A percentile compares a stretch with the other conserved stretches of the same genome.
phyloP scores from a whole-genome alignment of 768 basidiomycete genomes.

The Pleurotus ostreatus region DNA sequence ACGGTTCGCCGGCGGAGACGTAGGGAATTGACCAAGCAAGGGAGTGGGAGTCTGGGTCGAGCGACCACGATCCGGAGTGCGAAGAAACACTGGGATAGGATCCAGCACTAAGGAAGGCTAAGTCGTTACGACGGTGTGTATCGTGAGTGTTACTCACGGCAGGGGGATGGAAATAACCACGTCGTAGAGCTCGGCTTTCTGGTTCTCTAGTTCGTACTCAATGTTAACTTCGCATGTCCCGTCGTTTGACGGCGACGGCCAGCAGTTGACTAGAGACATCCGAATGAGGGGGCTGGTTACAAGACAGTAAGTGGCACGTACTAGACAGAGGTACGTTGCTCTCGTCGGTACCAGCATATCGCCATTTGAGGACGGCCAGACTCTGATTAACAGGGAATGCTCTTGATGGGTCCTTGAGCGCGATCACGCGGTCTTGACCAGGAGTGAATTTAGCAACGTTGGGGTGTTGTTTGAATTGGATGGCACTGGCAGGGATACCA shows the following conservation, averaged over 20 bases:
- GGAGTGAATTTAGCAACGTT: slow-evolving; percentile 85
- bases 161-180: slow-evolving; percentile 89
- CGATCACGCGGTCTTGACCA: slow-evolving; percentile 59
- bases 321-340: slow-evolving; percentile 87
- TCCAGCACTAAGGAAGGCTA: slow-evolving; percentile 45
- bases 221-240: slow-evolving; percentile 95
- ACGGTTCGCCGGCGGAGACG: slow-evolving; percentile 57
- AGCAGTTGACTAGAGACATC: slow-evolving; percentile 76
- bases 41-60: slow-evolving; percentile 75
- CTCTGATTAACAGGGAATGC: slow-evolving; percentile 87
- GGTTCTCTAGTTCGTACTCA: slow-evolving; percentile 94
- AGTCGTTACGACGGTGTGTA: neutral
- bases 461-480: slow-evolving; percentile 98
- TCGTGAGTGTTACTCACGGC: slow-evolving; percentile 57
- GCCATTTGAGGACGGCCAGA: slow-evolving; percentile 89
- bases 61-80: slow-evolving; percentile 73
- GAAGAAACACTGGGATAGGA: slow-evolving; percentile 84
- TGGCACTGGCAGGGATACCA: slow-evolving; percentile 42
- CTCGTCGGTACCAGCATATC: slow-evolving; percentile 88
- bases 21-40: slow-evolving; percentile 82
- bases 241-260: slow-evolving; percentile 90
- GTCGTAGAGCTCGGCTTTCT: slow-evolving; percentile 75
- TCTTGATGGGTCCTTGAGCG: slow-evolving; percentile 78
- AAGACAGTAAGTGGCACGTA: slow-evolving; percentile 35
- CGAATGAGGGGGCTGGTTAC: slow-evolving; percentile 3